These are phyloP conservation scores for Rhododendron williamsianum DNA, from an alignment of 148 eudicot genomes.

Conservation along the genomic window DNA sequence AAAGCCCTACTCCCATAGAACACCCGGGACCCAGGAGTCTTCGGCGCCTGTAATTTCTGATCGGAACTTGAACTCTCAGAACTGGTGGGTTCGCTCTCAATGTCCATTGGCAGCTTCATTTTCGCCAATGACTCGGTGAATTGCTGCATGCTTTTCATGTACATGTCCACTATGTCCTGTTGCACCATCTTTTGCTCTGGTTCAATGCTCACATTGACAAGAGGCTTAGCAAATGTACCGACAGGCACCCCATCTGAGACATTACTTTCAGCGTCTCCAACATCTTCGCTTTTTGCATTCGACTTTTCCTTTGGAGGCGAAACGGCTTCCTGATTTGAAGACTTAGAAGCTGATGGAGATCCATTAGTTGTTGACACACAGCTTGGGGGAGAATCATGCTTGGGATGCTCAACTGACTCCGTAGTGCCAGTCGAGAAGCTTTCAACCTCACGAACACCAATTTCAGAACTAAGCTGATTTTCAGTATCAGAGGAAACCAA, in stretches of 20 bases:
- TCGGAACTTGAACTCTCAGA: slow-evolving; percentile 59
- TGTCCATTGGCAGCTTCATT: slow-evolving; percentile 87
- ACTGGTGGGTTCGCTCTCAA: slow-evolving; percentile 41
- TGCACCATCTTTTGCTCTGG: slow-evolving; percentile 73
- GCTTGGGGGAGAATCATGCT: slow-evolving; percentile 57
- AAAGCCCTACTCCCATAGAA: slow-evolving; percentile 91
- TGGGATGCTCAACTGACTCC: slow-evolving; percentile 30
- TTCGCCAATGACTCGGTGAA: slow-evolving; percentile 77
- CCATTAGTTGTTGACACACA: slow-evolving; percentile 52
- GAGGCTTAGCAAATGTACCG: slow-evolving; percentile 34
- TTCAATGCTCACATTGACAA: slow-evolving; percentile 46
- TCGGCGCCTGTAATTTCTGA: slow-evolving; percentile 53
- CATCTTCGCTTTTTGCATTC: slow-evolving; percentile 32
- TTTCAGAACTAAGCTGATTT: slow-evolving; percentile 40
- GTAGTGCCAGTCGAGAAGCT: slow-evolving; percentile 32
- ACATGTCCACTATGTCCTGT: slow-evolving; percentile 86
- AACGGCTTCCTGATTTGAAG: slow-evolving; percentile 38
- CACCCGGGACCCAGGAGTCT: slow-evolving; percentile 59
- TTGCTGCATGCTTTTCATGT: slow-evolving; percentile 97
- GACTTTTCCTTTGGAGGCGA: slow-evolving; percentile 29
- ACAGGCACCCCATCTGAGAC: slow-evolving; percentile 19
- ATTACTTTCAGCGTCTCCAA: slow-evolving; percentile 37
- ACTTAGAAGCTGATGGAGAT: slow-evolving; percentile 40
- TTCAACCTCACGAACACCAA: slow-evolving; percentile 24
- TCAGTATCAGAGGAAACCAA: slow-evolving; percentile 53